These are phyloP conservation scores for Fusarium subglutinans DNA, from an alignment of 2,329 filamentous ascomycete genomes.

Conservation along the genomic window DNA sequence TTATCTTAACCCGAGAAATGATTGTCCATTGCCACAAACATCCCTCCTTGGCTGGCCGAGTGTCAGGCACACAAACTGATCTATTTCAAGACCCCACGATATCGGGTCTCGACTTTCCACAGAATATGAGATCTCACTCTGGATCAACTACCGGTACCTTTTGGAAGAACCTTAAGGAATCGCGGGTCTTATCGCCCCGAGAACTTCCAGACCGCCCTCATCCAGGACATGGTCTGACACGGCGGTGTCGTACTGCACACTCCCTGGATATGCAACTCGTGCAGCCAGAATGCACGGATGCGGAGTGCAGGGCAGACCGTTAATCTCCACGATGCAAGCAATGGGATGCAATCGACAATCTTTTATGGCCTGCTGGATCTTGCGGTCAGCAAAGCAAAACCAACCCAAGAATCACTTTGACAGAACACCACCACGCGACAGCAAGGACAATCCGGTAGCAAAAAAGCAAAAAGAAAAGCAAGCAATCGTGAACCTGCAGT, in stretches of 20 bases:
- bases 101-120: not conserved
- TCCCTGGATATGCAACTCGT: conserved; percentile 14
- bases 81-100: not conserved
- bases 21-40: not conserved
- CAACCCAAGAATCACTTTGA: not conserved
- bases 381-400: conserved; percentile 14
- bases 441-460: not conserved
- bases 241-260: conserved; percentile 15
- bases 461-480: conserved; percentile 21
- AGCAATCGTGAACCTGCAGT: conserved; percentile 14
- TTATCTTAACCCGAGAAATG: not conserved
- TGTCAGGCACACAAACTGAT: not conserved
- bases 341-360: conserved; percentile 15
- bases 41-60: conserved; percentile 5
- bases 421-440: not conserved
- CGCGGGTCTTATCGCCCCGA: conserved; percentile 20
- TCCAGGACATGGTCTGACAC: conserved; percentile 10
- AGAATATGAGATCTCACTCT: not conserved
- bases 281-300: conserved; percentile 19
- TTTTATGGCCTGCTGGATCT: conserved; percentile 18
- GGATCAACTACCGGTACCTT: not conserved
- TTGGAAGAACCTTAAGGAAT: not conserved
- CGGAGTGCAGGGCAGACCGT: conserved; percentile 18
- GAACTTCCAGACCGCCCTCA: conserved; percentile 30
- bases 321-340: conserved; percentile 28